phyloP scores from a whole-genome alignment of 1,284 basidiomycete genomes.

The Ganoderma boninense region DNA sequence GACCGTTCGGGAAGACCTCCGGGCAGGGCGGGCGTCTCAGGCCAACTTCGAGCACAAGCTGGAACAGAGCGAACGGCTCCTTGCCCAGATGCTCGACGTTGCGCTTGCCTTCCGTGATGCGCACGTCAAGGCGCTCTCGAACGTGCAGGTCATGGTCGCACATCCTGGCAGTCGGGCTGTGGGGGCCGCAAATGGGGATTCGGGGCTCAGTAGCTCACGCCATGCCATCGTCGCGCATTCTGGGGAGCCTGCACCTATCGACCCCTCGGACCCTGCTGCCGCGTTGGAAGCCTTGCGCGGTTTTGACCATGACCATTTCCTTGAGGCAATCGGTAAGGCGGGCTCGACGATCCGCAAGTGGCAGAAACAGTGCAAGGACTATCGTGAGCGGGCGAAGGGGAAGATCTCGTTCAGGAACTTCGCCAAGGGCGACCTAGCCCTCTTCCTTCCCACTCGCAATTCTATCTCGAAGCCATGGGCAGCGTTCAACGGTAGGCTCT shows the following conservation, averaged over 20 bases:
- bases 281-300: constrained; percentile 74
- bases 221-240: constrained; percentile 59
- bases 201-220: constrained; percentile 55
- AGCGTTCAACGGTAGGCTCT: constrained; percentile 87
- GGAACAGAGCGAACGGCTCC: constrained; percentile 65
- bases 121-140: constrained; percentile 72
- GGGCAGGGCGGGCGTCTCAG: constrained; percentile 65
- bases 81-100: constrained; percentile 79
- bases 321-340: constrained; percentile 83
- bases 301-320: constrained; percentile 86
- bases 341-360: constrained; percentile 92
- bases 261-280: constrained; percentile 72
- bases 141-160: constrained; percentile 66
- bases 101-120: constrained; percentile 77
- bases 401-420: constrained; percentile 97
- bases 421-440: constrained; percentile 89
- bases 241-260: constrained; percentile 76
- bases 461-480: constrained; percentile 94
- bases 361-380: constrained; percentile 96
- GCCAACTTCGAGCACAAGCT: constrained; percentile 71
- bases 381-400: constrained; percentile 90
- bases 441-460: constrained; percentile 96
- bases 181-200: constrained; percentile 46
- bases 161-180: constrained; percentile 55
- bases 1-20: constrained; percentile 69